These are phyloP conservation scores for Dendrobium huoshanense DNA, from an alignment of 106 monocot species.

Conservation along the genomic window DNA sequence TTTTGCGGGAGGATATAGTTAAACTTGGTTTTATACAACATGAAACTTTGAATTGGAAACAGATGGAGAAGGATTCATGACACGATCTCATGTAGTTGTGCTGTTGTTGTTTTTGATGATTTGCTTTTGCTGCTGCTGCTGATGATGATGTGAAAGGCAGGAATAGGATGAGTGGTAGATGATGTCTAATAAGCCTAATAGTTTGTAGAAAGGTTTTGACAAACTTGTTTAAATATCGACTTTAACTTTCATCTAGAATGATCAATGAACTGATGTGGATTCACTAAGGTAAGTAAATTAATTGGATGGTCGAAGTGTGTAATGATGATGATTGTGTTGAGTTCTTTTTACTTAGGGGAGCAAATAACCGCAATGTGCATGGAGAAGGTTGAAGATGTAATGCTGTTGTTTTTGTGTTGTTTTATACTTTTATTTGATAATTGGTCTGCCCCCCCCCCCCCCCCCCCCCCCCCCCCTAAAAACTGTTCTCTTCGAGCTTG, in stretches of 20 bases:
- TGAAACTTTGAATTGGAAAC: neutral
- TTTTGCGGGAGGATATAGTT: neutral
- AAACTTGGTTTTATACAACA: neutral
- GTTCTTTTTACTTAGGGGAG: neutral
- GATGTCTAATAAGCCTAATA: neutral
- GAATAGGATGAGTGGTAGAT: neutral
- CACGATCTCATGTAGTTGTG: neutral
- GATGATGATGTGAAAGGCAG: neutral
- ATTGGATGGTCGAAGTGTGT: neutral
- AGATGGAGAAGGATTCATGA: neutral
- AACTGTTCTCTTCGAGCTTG: neutral
- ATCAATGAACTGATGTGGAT: neutral
- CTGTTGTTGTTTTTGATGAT: too few relatives aligned
- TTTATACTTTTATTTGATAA: neutral
- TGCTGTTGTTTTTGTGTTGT: neutral
- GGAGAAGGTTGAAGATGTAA: neutral
- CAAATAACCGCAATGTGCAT: neutral
- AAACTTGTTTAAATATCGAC: neutral
- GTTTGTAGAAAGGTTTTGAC: neutral
- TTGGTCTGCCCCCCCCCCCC: neutral
- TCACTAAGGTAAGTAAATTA: neutral
- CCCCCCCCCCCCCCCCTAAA: neutral
- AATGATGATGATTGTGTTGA: neutral
- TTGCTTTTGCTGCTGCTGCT: too few relatives aligned
- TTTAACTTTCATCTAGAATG: neutral